Evolutionary conservation across 108 stramenopile species (phyloP), one percentile per base, ranked within the genome.

Genomic region (Phaeodactylum tricornutum): DNA sequence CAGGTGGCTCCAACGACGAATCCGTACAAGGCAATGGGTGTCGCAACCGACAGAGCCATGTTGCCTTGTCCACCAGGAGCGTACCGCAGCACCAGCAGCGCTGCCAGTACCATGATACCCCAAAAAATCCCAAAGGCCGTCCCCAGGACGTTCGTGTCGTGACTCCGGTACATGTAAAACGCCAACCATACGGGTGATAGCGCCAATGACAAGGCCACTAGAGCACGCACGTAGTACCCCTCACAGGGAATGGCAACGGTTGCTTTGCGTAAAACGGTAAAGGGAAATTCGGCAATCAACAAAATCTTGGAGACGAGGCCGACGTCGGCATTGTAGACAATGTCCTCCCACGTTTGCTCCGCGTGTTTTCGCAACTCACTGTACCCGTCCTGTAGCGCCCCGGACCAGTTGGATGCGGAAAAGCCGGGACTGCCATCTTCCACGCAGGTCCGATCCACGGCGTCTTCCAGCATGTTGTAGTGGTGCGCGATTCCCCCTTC

Each of bases 1-100:
- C 95, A 97, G 0, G 84, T 82, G 9, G 94, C 93, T 26, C 87
- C 86, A 54, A 87, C 64, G 29, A 80, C 56, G 51, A 95, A 95
- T 23, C 90, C 94, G 51, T 81, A 80, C 0, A 93, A 50, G 5
- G 87, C 85, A 53, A 91, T 58, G 5, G 92, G 92, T 4, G 77
- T 62, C 1, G 84, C 73, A n/a, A 74, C 65, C 41, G 53, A 52
- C 36, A 92, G 52, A 14, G 74, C 50, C 83, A 92, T 83, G 7
- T 62, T 57, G 12, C 80, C 84, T 14, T 87, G 80, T 6, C 78
- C 89, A 43, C 67, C 73, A 0, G 90, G 90, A 9, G 81, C 82
- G 49, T 59, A 84, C 29, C 86, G 50, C 28, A 87, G 22, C 9
- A 92, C 62, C 14, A 60, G 29, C 4, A 55, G 2, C 1, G 62